Evolutionary conservation across 1,139 yeast genomes (phyloP), one percentile per base, ranked within the genome.

Genomic region (Arxiozyma slooffiae): DNA sequence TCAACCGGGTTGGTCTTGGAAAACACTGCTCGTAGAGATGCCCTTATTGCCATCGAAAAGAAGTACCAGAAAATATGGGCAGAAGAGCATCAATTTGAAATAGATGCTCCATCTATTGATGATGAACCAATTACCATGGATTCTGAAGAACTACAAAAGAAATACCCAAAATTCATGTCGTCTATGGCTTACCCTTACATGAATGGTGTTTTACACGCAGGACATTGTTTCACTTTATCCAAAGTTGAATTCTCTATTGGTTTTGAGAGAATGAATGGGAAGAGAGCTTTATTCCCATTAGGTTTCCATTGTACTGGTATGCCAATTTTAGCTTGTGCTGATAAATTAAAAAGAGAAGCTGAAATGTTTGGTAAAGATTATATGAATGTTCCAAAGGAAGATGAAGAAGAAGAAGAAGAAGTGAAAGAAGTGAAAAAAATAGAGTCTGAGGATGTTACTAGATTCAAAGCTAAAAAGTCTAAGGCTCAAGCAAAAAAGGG

Each of bases 221-320:
- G 99, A 51, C 99, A 94, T 69, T 81, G 90, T 60, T 94, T 92
- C 74, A 92, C 98, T 41, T 76, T 92, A 60, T 88, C 97, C 53
- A 94, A 94, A 72, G 95, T 82, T 49, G 99, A 94, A 70, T 94
- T 85, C 68, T 85, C 94, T 50, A 77, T 87, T 52, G 97, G 98
- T 52, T 94, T 85, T 66, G 96, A 92, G 72, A 82, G 97, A 71
- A 85, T 94, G 92, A 77, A 79, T 64, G 97, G 97, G 58, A 88
- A 85, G 71, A 79, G 85, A 62, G 96, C 97, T 38, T 74, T 92
- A 56, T 92, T 88, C 73, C 98, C 99, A 48, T 77, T 94, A 55
- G 99, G 98, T 50, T 92, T 92, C 82, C 99, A 92, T 71, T 94
- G 98, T 78, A 92, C 98, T 44, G 99, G 99, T 76, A 85, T 92